A percentile compares a stretch with the other conserved stretches of the same genome.
Evolutionary conservation across 371 early-diverging fungal genomes (phyloP).

Genomic region (Mortierella sp.): DNA sequence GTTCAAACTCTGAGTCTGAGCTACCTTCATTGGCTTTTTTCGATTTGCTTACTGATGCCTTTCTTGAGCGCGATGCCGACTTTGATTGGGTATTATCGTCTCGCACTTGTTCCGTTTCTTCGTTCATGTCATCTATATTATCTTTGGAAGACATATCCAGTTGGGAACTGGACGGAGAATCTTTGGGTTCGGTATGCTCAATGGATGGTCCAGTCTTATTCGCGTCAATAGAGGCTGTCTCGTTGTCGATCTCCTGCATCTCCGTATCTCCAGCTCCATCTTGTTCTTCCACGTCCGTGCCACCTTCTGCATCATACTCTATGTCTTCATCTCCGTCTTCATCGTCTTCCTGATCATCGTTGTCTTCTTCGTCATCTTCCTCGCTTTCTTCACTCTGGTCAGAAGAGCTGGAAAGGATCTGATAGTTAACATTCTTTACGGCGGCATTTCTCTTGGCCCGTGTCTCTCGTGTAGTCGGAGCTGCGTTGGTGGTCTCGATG

Average conservation of each 20-base stretch:
- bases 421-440: constrained; percentile 16
- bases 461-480: background rate
- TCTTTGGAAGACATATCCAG: background rate
- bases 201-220: background rate
- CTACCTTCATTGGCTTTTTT: constrained; percentile 6
- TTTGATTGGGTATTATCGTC: background rate
- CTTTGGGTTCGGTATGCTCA: background rate
- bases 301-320: background rate
- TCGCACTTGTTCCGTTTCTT: background rate
- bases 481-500: background rate
- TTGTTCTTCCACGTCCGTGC: background rate
- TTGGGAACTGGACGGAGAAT: too few species aligned
- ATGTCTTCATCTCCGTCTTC: constrained; percentile 5
- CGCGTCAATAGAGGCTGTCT: background rate
- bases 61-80: background rate
- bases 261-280: background rate
- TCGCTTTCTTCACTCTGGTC: background rate
- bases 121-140: background rate
- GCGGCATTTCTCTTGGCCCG: constrained; percentile 17
- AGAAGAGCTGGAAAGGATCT: background rate
- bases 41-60: constrained; percentile 1
- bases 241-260: background rate
- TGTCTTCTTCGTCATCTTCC: constrained; percentile 15
- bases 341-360: constrained; percentile 13
- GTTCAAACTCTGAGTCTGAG: constrained; percentile 44